phyloP scores from a whole-genome alignment of 306 rosid genomes.

The Datisca glomerata region DNA sequence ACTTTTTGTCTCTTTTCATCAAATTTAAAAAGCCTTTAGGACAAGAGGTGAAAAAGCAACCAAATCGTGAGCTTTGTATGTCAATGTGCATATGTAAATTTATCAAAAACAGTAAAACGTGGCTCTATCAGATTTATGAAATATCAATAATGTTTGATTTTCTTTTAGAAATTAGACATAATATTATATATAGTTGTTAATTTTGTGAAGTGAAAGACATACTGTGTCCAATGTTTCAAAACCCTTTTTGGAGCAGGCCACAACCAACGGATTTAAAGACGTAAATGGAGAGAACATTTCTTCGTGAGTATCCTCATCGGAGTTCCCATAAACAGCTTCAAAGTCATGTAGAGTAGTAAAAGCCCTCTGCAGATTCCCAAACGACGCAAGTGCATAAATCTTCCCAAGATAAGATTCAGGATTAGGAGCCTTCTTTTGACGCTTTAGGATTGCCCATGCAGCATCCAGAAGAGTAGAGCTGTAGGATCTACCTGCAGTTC shows the following conservation, averaged over 20 bases:
- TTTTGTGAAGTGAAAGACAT: conserved; percentile 24
- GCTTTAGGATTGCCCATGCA: conserved; percentile 75
- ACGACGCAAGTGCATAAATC: conserved; percentile 70
- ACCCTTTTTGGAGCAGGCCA: conserved; percentile 81
- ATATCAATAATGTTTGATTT: no score
- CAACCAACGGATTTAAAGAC: conserved; percentile 69
- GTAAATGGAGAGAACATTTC: conserved; percentile 87
- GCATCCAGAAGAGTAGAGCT: conserved; percentile 53
- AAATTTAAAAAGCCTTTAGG: no score
- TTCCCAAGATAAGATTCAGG: conserved; percentile 75
- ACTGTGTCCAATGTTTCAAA: conserved; percentile 87
- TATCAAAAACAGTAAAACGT: no score
- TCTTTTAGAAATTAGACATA: no score
- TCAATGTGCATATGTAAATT: no score
- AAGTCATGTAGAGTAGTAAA: conserved; percentile 57
- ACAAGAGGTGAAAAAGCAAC: no score
- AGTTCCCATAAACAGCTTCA: conserved; percentile 52
- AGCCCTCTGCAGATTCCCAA: conserved; percentile 74
- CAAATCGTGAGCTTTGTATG: no score
- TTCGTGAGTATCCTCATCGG: conserved; percentile 38
- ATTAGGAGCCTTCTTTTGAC: conserved; percentile 65
- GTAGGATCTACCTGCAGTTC: conserved; percentile 71
- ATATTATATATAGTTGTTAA: no score
- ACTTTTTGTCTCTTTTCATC: no score
- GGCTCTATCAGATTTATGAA: no score